phyloP scores from a whole-genome alignment of 2,329 filamentous ascomycete genomes.

The Fusarium neocosmosporiellum region DNA sequence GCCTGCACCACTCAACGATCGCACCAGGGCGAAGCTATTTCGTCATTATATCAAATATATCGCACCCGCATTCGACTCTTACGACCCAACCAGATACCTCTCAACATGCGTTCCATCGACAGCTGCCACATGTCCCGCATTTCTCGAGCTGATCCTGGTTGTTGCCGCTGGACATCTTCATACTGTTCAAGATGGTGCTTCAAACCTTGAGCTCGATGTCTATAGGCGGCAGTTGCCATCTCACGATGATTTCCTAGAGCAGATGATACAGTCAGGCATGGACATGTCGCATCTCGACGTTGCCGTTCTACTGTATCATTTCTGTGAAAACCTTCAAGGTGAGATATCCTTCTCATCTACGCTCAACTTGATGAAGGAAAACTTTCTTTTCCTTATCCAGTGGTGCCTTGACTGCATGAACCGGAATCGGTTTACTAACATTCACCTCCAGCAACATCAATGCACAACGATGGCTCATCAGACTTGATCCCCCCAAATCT shows the following conservation, averaged over 20 bases:
- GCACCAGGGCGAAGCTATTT: constrained; percentile 19
- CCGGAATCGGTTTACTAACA: not conserved
- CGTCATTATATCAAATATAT: constrained; percentile 28
- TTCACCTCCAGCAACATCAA: not conserved
- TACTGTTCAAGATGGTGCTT: not conserved
- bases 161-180: constrained; percentile 9
- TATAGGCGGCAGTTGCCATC: not conserved
- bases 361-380: not conserved
- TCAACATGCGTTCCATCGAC: constrained; percentile 15
- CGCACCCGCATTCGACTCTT: constrained; percentile 30
- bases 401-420: not conserved
- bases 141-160: constrained; percentile 20
- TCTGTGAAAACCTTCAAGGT: not conserved
- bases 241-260: not conserved
- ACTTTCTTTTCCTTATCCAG: not conserved
- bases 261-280: not conserved
- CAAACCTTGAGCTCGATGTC: not conserved
- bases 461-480: not conserved
- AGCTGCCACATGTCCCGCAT: constrained; percentile 15
- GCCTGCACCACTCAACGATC: constrained; percentile 14
- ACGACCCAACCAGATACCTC: constrained; percentile 26
- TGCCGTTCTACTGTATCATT: constrained; percentile 1
- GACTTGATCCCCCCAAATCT: not conserved
- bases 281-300: constrained; percentile 1
- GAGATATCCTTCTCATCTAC: not conserved